A percentile compares a stretch with the other conserved stretches of the same genome.
Evolutionary conservation across 2,329 filamentous ascomycete species (phyloP).

Genomic region (Ophiostoma populinum): DNA sequence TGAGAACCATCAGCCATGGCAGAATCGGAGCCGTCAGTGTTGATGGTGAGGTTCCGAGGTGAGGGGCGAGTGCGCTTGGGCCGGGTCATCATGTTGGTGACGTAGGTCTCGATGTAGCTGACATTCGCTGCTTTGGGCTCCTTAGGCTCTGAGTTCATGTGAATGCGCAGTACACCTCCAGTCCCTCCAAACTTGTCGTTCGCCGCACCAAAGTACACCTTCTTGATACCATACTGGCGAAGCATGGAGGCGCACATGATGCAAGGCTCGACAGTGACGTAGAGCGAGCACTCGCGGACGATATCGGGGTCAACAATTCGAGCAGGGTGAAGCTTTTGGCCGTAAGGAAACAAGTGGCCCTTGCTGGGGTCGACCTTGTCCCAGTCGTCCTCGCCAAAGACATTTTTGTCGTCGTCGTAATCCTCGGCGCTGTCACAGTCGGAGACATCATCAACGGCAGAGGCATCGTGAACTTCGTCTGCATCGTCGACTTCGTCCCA

Average conservation of each 20-base stretch:
- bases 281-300: constrained; percentile 58
- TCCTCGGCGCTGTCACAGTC: constrained; percentile 18
- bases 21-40: neutral
- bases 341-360: constrained; percentile 42
- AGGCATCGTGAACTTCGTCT: constrained; percentile 14
- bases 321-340: constrained; percentile 37
- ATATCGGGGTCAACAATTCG: constrained; percentile 47
- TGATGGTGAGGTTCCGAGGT: neutral
- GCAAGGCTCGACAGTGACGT: constrained; percentile 95
- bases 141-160: constrained; percentile 37
- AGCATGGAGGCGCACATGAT: constrained; percentile 96
- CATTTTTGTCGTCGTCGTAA: constrained; percentile 13
- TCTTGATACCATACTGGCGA: constrained; percentile 70
- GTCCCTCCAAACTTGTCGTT: constrained; percentile 97
- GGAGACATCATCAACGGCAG: constrained; percentile 22
- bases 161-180: constrained; percentile 79
- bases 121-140: constrained; percentile 14
- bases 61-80: constrained; percentile 8
- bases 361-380: constrained; percentile 35
- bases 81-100: constrained; percentile 11
- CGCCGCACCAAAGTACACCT: constrained; percentile 85
- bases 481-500: constrained; percentile 17
- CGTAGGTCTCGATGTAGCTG: constrained; percentile 12
- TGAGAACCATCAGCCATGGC: neutral
- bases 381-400: constrained; percentile 25